A percentile compares a stretch with the other conserved stretches of the same genome.
These are phyloP conservation scores for Fusarium sp. DNA, from an alignment of 2,329 filamentous ascomycete genomes.

Conservation along the genomic window DNA sequence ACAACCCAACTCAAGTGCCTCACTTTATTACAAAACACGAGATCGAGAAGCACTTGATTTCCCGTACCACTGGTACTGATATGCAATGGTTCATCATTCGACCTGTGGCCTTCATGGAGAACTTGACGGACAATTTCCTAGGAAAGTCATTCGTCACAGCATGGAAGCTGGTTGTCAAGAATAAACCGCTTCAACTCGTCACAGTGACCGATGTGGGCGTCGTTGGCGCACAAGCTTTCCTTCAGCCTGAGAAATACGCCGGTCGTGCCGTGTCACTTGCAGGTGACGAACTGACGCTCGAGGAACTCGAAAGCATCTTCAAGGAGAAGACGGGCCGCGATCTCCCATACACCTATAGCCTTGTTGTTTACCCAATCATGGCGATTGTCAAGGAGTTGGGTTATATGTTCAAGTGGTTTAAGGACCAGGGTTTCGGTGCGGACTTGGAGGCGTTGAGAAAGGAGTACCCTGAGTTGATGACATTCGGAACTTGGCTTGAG, in stretches of 20 bases:
- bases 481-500: conserved; percentile 7
- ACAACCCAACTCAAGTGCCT: conserved; percentile 63
- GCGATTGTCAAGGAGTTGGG: conserved; percentile 17
- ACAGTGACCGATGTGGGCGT: conserved; percentile 5
- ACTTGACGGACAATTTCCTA: conserved; percentile 45
- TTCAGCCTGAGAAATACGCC: conserved; percentile 5
- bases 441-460: conserved; percentile 9
- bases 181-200: conserved; percentile 37
- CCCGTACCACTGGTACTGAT: conserved; percentile 45
- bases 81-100: conserved; percentile 52
- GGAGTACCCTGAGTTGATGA: conserved; percentile 1
- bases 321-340: conserved; percentile 9
- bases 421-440: conserved; percentile 11
- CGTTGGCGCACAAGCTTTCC: conserved; percentile 6
- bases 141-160: conserved; percentile 47
- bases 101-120: conserved; percentile 55
- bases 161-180: conserved; percentile 45
- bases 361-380: conserved; percentile 19
- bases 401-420: conserved; percentile 26
- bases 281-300: conserved; percentile 8
- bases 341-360: conserved; percentile 1
- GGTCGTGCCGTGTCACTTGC: conserved; percentile 9
- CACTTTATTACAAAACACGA: conserved; percentile 69
- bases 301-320: not conserved
- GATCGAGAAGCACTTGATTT: conserved; percentile 68